Conservation (phyloP, 2,329 filamentous ascomycete genomes). For the Periconia digitata region DNA sequence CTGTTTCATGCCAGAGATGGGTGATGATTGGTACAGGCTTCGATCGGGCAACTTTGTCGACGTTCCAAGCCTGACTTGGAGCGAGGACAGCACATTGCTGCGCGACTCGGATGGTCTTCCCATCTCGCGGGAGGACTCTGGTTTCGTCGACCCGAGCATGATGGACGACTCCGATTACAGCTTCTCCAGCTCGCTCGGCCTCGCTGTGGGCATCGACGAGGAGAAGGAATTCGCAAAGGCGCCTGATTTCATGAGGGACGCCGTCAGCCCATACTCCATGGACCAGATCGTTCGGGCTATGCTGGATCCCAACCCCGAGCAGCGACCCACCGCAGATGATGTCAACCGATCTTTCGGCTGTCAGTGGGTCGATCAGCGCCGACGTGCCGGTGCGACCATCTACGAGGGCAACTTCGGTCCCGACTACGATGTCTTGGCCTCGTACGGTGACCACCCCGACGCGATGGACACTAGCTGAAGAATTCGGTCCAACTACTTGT, state of each 20-base stretch:
- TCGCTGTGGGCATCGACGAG: conserved; percentile 26
- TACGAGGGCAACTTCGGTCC: conserved; percentile 97
- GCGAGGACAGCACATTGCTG: conserved; percentile 65
- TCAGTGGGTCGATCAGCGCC: conserved; percentile 75
- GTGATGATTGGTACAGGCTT: conserved; percentile 85
- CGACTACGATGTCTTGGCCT: conserved; percentile 60
- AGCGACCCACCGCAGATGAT: conserved; percentile 74
- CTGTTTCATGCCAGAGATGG: conserved; percentile 90
- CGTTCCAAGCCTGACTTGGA: conserved; percentile 80
- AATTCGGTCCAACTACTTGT: background rate
- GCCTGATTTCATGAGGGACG: conserved; percentile 86
- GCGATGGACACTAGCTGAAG: conserved; percentile 59
- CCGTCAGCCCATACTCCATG: conserved; percentile 70
- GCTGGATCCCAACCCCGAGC: conserved; percentile 73
- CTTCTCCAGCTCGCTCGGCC: conserved; percentile 41
- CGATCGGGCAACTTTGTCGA: conserved; percentile 87
- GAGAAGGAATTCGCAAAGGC: conserved; percentile 64
- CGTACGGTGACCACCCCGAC: conserved; percentile 52
- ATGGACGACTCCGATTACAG: conserved; percentile 42
- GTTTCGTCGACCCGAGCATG: conserved; percentile 26
- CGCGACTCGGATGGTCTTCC: conserved; percentile 65
- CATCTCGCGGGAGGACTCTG: conserved; percentile 27
- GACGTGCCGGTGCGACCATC: conserved; percentile 86
- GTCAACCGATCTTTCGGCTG: conserved; percentile 74
- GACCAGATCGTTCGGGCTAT: conserved; percentile 86